Base-by-base conservation (phyloP, 345 rosid genomes). In the Lagerstroemia speciosa region DNA sequence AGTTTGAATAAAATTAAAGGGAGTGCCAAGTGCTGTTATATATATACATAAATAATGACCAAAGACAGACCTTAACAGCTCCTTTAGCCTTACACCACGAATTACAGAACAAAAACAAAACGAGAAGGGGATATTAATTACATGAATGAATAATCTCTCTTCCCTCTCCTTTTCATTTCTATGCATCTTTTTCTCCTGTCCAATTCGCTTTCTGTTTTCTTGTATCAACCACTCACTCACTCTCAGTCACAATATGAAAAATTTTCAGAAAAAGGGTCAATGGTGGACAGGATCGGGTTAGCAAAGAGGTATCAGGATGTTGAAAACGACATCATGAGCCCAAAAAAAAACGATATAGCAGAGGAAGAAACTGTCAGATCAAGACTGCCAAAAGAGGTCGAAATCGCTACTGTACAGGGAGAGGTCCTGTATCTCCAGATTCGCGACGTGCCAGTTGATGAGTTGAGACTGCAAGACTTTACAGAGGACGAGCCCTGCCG, bases 401-500 rank as follows among this genome's bases (percentile, higher is more conserved):
- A 73, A 89, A 82, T 87, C 89, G 62, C 80, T 86, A 77, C 97
- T 92, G 73, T 94, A 94, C 91, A 94, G 85, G 3, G 97, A 87
- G 78, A 96, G 97, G 81, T 94, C 98, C 83, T 94, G 99, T 76
- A 94, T 94, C 86, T 92, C 99, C 79, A 92, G 86, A 78, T 94
- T 92, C 2, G 98, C 98, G 33, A 91, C 84, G 72, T 92, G 99
- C 89, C 97, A 88, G 72, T 94, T 94, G 74, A 92, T 79, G 61
- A 92, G 98, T 75, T 90, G 97, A 11, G 99, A 88, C 67, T 94
- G 99, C 62, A 94, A 75, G 65, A 87, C 78, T 77, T 94, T 94
- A 82, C 97, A 94, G 34, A 88, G 66, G 63, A 94, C 98, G 73
- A 94, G 80, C 64, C 88, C 96, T 31, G 84, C 97, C 26, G 99